Percentiles rank a stretch among this genome's conserved stretches.
Conservation (phyloP, 768 basidiomycete genomes). For the Dacryopinax spathularia region DNA sequence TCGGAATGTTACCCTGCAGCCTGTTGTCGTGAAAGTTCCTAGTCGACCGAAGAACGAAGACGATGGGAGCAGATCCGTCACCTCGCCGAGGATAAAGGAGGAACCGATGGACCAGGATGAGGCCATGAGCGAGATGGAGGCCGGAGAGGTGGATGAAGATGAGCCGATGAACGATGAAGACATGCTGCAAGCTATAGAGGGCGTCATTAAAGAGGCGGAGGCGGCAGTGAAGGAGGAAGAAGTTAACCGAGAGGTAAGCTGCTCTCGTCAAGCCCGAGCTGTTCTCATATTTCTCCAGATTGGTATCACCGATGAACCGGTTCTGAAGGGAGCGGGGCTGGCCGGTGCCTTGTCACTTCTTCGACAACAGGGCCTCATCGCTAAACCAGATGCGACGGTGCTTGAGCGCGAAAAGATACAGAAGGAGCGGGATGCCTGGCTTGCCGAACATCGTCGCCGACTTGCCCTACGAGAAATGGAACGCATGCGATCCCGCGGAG, state of each 20-base stretch:
- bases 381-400: constrained; percentile 47
- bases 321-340: constrained; percentile 60
- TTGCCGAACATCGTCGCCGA: constrained; percentile 67
- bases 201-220: constrained; percentile 46
- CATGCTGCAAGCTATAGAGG: constrained; percentile 66
- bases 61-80: constrained; percentile 41
- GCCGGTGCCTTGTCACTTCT: constrained; percentile 79
- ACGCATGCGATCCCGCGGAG: constrained; percentile 56
- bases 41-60: constrained; percentile 21
- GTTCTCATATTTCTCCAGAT: constrained; percentile 18
- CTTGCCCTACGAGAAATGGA: constrained; percentile 71
- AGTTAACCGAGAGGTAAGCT: constrained; percentile 23
- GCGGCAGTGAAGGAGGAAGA: constrained; percentile 23
- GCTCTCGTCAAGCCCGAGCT: not conserved
- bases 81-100: constrained; percentile 39
- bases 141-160: constrained; percentile 65
- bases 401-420: constrained; percentile 68
- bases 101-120: constrained; percentile 36
- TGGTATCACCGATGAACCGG: constrained; percentile 65
- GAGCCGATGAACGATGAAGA: constrained; percentile 44
- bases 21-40: constrained; percentile 9
- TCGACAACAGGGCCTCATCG: constrained; percentile 79
- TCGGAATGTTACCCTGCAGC: constrained; percentile 31
- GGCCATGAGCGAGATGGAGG: constrained; percentile 47
- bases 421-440: constrained; percentile 75